Base-by-base conservation (phyloP, 352 stramenopile species). In the Globisporangium carolinianum region DNA sequence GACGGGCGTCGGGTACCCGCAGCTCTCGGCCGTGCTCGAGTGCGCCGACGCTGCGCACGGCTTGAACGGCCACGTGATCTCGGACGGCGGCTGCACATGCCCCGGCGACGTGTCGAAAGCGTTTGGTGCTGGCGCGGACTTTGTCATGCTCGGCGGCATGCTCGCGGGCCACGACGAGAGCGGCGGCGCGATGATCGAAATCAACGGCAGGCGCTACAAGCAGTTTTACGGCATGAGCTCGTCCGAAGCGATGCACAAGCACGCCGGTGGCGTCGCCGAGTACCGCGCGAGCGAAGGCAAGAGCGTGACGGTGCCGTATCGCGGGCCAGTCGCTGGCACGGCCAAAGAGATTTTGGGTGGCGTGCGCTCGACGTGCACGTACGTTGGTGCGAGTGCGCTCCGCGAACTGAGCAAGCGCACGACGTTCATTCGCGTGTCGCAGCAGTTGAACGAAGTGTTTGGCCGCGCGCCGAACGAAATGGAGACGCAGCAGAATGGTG, bases 171-270 rank as follows among this genome's bases (percentile, higher is more conserved):
- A 96, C 67, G 86, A 97, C 52, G 90, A 97, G 66, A 92, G 76
- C 60, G 89, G 88, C 12, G 90, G 90, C 11, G 76, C 94, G 3
- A 83, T 89, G 50, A 77, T 96, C 24, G 77, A 94, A 56, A 55
- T 71, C 11, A 75, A 69, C 38, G 83, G 85, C 45, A 83, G 86
- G 50, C 35, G 75, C 48, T 88, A 83, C 62, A 97, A 97, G 74
- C 78, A 86, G 56, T 97, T 97, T 63, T 97, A 97, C 69, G 91
- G 91, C 58, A 97, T 97, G 91, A 94, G 77, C 68, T 96, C 84
- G 36, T 84, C 84, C 1, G 86, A 91, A 37, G 91, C 91, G 55
- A 97, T 97, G 89, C 87, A 89, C 57, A 97, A 97, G 68, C 90
- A 97, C 65, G 74, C 70, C 38, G 91, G 91, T 4, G 89, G 90